Percentiles rank a stretch among this genome's conserved stretches.
Evolutionary conservation across 2,329 filamentous ascomycete genomes (phyloP).

Genomic region (Daldinia sp.): DNA sequence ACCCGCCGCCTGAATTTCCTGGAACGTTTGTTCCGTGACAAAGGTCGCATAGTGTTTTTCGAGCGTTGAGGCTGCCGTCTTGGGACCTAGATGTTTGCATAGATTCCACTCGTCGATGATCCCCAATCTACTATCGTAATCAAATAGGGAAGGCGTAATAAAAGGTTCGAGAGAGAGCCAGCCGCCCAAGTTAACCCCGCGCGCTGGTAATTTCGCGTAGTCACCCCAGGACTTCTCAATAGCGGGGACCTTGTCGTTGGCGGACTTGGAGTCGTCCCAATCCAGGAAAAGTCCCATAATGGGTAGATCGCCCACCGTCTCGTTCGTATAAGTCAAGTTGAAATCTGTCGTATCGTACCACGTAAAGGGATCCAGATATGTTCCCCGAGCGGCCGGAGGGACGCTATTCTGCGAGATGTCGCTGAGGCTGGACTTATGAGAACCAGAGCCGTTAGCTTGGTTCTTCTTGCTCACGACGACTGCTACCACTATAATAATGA

Average conservation of each 20-base stretch:
- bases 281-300: conserved; percentile 87
- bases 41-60: conserved; percentile 94
- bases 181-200: conserved; percentile 92
- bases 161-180: conserved; percentile 96
- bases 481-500: conserved; percentile 76
- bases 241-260: conserved; percentile 84
- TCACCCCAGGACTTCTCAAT: conserved; percentile 80
- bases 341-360: conserved; percentile 94
- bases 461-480: conserved; percentile 75
- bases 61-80: conserved; percentile 73
- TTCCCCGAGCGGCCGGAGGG: conserved; percentile 75
- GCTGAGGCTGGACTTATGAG: conserved; percentile 61
- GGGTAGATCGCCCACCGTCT: conserved; percentile 86
- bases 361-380: conserved; percentile 86
- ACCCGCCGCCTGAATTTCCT: conserved; percentile 85
- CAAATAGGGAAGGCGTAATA: conserved; percentile 92
- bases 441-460: conserved; percentile 53
- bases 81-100: conserved; percentile 74
- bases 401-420: conserved; percentile 68
- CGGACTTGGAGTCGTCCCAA: conserved; percentile 85
- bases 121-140: conserved; percentile 69
- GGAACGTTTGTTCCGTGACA: conserved; percentile 85
- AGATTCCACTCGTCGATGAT: conserved; percentile 93
- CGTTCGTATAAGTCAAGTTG: conserved; percentile 92
- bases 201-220: conserved; percentile 82